Percentiles rank a stretch among this genome's conserved stretches.
Evolutionary conservation across 2,329 filamentous ascomycete species (phyloP).

Genomic region (Fulvia fulva): DNA sequence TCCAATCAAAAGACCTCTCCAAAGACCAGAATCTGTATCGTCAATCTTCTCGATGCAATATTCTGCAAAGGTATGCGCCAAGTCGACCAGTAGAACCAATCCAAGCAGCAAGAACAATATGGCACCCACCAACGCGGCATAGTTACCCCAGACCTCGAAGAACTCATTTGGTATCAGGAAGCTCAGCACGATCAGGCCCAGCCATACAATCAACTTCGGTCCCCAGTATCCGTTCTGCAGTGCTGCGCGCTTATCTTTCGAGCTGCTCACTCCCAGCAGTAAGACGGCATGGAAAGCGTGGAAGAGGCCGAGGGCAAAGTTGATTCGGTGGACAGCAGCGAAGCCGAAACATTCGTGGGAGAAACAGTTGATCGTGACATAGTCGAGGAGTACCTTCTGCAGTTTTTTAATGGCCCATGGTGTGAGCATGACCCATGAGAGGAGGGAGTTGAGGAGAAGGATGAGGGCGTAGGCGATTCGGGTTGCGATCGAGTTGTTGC

Average conservation of each 20-base stretch:
- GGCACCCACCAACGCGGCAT: conserved; percentile 80
- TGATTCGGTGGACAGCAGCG: conserved; percentile 94
- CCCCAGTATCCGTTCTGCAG: conserved; percentile 99
- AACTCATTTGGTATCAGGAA: conserved; percentile 95
- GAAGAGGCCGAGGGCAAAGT: conserved; percentile 93
- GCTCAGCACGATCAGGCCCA: conserved; percentile 79
- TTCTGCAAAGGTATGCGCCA: conserved; percentile 96
- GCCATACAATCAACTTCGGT: conserved; percentile 87
- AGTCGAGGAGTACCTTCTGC: conserved; percentile 86
- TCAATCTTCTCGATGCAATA: conserved; percentile 94
- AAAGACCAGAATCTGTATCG: conserved; percentile 74
- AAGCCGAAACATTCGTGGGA: conserved; percentile 91
- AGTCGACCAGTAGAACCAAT: conserved; percentile 84
- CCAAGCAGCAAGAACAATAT: conserved; percentile 93
- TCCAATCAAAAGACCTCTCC: conserved; percentile 83
- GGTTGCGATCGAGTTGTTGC: conserved; percentile 94
- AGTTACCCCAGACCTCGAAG: conserved; percentile 95
- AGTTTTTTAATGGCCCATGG: conserved; percentile 97
- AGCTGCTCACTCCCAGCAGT: conserved; percentile 79
- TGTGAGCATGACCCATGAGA: conserved; percentile 99
- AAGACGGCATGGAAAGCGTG: conserved; percentile 82
- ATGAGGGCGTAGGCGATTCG: conserved; percentile 83
- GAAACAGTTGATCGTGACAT: conserved; percentile 84
- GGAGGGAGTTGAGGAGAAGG: conserved; percentile 90
- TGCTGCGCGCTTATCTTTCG: conserved; percentile 78